phyloP scores from a whole-genome alignment of 192 early-diverging fungal species.

The Dimargaris xerosporica region DNA sequence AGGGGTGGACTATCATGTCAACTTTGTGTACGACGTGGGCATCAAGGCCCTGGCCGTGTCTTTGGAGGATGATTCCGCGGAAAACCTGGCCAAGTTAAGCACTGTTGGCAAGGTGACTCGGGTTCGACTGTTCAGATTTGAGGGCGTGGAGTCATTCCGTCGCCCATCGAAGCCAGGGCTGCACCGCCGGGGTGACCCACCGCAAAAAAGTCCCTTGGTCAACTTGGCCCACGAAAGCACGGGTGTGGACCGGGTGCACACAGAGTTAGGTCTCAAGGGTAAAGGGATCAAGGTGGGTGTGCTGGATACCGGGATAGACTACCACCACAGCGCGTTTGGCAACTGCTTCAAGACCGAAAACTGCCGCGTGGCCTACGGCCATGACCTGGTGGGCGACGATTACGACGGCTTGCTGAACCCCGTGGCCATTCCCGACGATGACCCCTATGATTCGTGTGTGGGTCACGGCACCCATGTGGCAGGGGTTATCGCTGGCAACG shows the following conservation, averaged over 20 bases:
- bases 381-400: slow-evolving; percentile 47
- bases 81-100: not conserved
- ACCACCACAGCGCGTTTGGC: slow-evolving; percentile 47
- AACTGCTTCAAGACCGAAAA: slow-evolving; percentile 40
- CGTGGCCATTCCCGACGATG: slow-evolving; percentile 18
- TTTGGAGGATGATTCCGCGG: not conserved
- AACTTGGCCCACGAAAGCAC: slow-evolving; percentile 30
- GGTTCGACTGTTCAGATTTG: slow-evolving; percentile 1
- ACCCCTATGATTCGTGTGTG: slow-evolving; percentile 38
- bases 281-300: slow-evolving; percentile 50
- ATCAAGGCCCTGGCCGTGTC: slow-evolving; percentile 13
- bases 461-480: slow-evolving; percentile 59
- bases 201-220: not conserved
- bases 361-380: slow-evolving; percentile 39
- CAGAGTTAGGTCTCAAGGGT: slow-evolving; percentile 33
- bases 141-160: not conserved
- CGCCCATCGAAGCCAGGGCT: not conserved
- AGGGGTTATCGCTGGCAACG: slow-evolving; percentile 35
- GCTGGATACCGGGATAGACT: slow-evolving; percentile 54
- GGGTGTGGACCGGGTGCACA: slow-evolving; percentile 30
- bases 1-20: slow-evolving; percentile 4
- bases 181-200: not conserved
- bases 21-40: slow-evolving; percentile 10
- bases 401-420: slow-evolving; percentile 17
- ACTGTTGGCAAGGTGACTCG: slow-evolving; percentile 7